Evolutionary conservation across 2,329 filamentous ascomycete species (phyloP).

Genomic region (Epichloe elymi): DNA sequence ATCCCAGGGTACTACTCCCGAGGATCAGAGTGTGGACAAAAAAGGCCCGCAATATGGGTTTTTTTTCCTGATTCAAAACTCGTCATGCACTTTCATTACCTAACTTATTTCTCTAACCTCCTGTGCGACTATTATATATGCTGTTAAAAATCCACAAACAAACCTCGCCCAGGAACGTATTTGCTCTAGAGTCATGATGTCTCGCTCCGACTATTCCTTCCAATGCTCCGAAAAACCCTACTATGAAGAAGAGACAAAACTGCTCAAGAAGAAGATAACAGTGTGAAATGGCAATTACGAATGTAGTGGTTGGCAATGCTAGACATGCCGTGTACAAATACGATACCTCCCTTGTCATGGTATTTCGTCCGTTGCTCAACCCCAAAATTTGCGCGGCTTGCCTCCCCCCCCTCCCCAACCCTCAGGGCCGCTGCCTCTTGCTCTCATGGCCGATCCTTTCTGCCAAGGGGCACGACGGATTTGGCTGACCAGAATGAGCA

Average conservation of each 20-base stretch:
- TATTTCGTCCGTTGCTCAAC: background rate
- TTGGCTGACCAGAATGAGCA: background rate
- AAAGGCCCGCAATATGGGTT: too few species aligned
- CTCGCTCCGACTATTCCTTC: conserved; percentile 1
- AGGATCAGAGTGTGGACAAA: too few species aligned
- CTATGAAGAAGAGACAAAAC: background rate
- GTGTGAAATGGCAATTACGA: background rate
- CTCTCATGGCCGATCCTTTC: background rate
- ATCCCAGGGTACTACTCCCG: too few species aligned
- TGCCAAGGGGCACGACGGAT: background rate
- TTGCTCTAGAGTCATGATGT: background rate
- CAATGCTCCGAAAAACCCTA: background rate
- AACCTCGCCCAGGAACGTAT: background rate
- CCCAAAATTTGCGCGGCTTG: background rate
- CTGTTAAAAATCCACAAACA: conserved; percentile 1
- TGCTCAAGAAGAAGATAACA: background rate
- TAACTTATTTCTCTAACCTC: background rate
- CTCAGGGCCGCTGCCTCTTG: background rate
- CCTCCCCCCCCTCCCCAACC: background rate
- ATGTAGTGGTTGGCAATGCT: conserved; percentile 5
- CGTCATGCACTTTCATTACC: background rate
- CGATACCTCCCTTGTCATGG: conserved; percentile 5
- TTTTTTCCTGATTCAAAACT: background rate
- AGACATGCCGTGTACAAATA: conserved; percentile 12
- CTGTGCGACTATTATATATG: conserved; percentile 5